Evolutionary conservation across 371 early-diverging fungal species (phyloP).

Genomic region (Mucor piriformis): DNA sequence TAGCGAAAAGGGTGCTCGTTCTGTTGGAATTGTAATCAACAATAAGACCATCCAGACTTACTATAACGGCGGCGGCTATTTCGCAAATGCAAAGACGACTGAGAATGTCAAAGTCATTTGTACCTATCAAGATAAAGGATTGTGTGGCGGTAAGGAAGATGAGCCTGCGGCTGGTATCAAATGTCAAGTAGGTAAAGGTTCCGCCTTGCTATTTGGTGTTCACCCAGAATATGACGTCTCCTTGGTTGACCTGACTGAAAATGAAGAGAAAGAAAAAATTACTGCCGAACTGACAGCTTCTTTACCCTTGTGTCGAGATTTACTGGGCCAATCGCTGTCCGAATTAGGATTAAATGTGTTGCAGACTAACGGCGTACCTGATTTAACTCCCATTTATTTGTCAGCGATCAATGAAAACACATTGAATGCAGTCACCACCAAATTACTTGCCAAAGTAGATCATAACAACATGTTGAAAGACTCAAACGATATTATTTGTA

Average conservation of each 20-base stretch:
- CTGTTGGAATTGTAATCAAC: slow-evolving; percentile 20
- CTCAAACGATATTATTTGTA: slow-evolving; percentile 17
- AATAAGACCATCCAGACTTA: slow-evolving; percentile 43
- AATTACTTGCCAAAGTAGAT: neutral
- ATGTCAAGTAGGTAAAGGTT: slow-evolving; percentile 64
- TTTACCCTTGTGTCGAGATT: slow-evolving; percentile 47
- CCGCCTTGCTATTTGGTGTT: slow-evolving; percentile 67
- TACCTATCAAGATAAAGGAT: slow-evolving; percentile 49
- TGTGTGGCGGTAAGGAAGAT: slow-evolving; percentile 17
- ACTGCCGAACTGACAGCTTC: slow-evolving; percentile 40
- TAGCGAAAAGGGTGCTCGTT: slow-evolving; percentile 72
- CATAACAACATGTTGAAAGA: slow-evolving; percentile 14
- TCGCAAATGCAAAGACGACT: slow-evolving; percentile 48
- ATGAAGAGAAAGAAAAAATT: slow-evolving; percentile 38
- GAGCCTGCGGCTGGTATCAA: slow-evolving; percentile 49
- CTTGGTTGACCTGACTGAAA: slow-evolving; percentile 40
- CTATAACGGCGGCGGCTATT: slow-evolving; percentile 82
- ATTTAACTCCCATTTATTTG: slow-evolving; percentile 57
- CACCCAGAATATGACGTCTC: slow-evolving; percentile 74
- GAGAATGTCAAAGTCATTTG: slow-evolving; percentile 57
- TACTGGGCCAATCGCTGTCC: slow-evolving; percentile 51
- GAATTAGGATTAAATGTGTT: slow-evolving; percentile 55
- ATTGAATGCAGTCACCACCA: neutral
- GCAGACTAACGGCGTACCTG: slow-evolving; percentile 33
- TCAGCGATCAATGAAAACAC: slow-evolving; percentile 8